Base-by-base conservation (phyloP, 148 eudicot genomes). In the Rhododendron molle region DNA sequence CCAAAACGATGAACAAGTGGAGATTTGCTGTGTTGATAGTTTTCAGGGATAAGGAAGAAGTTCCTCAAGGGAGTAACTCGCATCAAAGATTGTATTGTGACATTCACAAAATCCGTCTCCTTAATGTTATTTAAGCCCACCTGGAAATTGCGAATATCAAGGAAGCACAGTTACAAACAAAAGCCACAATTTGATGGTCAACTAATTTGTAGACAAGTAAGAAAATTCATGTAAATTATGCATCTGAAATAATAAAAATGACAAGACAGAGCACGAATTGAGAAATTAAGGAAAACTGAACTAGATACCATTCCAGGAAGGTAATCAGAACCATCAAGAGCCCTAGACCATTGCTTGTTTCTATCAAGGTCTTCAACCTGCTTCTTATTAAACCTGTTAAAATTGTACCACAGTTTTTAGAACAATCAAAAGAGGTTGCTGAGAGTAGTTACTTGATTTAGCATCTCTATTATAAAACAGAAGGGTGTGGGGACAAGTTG, bases 321-420 rank as follows among this genome's bases (percentile, higher is more conserved):
- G 89, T 97, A 97, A 87, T 97, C 96, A 44, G 98, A 95, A 21
- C 98, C 99, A 94, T 97, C 98, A 92, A 96, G 98, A 83, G 99
- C 99, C 88, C 98, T 92, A 46, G 99, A 91, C 99, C 98, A 95
- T 56, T 92, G 94, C 87, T 90, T 92, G 87, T 91, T 94, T 87
- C 81, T 91, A 85, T 97, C 98, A 90, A 95, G 83, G 85, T 90
- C 93, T 47, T 87, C 89, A 88, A 97, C 98, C 87, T 97, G 98
- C 26, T 89, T 91, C 86, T 79, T 88, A 32, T 83, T 79, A 86
- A 97, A 92, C 91, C 99, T 94, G 85, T 52, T 78, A 49, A 56
- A 71, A 77, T 38, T 11, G 72, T 67, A 74, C 26, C 23, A 84
- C 44, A 87, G 83, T 32, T 28, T 23, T n/a, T 76, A 83, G 43